These are phyloP conservation scores for Auricularia sp. DNA, from an alignment of 768 basidiomycete genomes.

Conservation along the genomic window DNA sequence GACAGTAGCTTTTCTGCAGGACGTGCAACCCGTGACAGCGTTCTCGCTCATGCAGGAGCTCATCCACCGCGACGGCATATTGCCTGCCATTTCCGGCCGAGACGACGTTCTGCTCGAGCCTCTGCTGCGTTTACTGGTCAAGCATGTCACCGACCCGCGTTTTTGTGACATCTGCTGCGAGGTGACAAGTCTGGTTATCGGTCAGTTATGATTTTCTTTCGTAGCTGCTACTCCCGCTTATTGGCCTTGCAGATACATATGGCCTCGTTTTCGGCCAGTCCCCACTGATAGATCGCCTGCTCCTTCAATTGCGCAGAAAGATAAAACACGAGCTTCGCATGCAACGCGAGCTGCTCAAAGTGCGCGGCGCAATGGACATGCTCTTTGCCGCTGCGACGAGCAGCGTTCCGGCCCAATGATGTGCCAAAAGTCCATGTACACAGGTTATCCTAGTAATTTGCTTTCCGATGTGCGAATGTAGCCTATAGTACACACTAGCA, in stretches of 20 bases:
- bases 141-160: constrained; percentile 79
- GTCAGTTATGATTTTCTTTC: constrained; percentile 33
- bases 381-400: constrained; percentile 34
- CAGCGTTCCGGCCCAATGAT: background rate
- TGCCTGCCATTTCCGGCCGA: constrained; percentile 75
- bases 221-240: background rate
- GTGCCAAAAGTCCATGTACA: background rate
- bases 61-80: constrained; percentile 81
- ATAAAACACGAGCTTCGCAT: constrained; percentile 79
- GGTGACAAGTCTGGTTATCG: constrained; percentile 69
- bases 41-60: constrained; percentile 92
- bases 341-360: constrained; percentile 73
- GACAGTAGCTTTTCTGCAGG: constrained; percentile 30
- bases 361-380: constrained; percentile 88
- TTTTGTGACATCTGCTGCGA: constrained; percentile 87
- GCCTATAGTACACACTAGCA: constrained; percentile 7
- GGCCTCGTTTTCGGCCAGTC: constrained; percentile 86
- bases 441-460: background rate
- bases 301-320: constrained; percentile 72
- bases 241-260: constrained; percentile 66
- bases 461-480: background rate
- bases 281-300: constrained; percentile 78
- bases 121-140: constrained; percentile 73
- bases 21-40: constrained; percentile 70
- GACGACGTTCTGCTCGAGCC: constrained; percentile 93